These are phyloP conservation scores for Yamadazyma kitorensis DNA, from an alignment of 805 yeast species.

Conservation along the genomic window DNA sequence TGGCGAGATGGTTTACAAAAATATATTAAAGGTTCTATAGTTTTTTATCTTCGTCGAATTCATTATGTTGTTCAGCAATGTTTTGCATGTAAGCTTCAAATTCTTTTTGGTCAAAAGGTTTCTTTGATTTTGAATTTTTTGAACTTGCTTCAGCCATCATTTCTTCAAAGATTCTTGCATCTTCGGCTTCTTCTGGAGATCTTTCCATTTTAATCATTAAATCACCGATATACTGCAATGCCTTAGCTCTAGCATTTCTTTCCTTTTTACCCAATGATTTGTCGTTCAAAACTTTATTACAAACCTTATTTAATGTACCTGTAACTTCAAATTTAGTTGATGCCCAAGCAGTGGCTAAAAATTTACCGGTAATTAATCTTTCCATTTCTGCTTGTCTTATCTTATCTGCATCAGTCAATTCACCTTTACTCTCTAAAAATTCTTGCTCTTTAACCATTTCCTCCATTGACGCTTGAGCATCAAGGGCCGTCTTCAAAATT, in stretches of 20 bases:
- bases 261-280: conserved; percentile 56
- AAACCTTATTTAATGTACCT: conserved; percentile 76
- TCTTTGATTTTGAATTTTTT: conserved; percentile 40
- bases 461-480: conserved; percentile 72
- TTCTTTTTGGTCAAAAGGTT: conserved; percentile 17
- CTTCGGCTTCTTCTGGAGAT: conserved; percentile 87
- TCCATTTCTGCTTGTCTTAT: conserved; percentile 65
- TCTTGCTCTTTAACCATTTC: conserved; percentile 74
- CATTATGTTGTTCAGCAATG: conserved; percentile 15
- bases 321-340: conserved; percentile 87
- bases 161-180: conserved; percentile 87
- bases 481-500: conserved; percentile 79
- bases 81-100: conserved; percentile 22
- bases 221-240: conserved; percentile 67
- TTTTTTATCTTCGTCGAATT: conserved; percentile 1
- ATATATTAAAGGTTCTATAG: neutral
- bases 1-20: no score
- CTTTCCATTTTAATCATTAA: conserved; percentile 66
- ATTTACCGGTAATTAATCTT: conserved; percentile 78
- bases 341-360: conserved; percentile 93
- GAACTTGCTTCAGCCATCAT: conserved; percentile 80
- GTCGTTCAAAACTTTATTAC: conserved; percentile 52
- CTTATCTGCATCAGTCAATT: conserved; percentile 33
- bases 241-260: conserved; percentile 75
- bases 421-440: conserved; percentile 28